A percentile compares a stretch with the other conserved stretches of the same genome.
Evolutionary conservation across 2,329 filamentous ascomycete species (phyloP).

Genomic region (Diplodia seriata): DNA sequence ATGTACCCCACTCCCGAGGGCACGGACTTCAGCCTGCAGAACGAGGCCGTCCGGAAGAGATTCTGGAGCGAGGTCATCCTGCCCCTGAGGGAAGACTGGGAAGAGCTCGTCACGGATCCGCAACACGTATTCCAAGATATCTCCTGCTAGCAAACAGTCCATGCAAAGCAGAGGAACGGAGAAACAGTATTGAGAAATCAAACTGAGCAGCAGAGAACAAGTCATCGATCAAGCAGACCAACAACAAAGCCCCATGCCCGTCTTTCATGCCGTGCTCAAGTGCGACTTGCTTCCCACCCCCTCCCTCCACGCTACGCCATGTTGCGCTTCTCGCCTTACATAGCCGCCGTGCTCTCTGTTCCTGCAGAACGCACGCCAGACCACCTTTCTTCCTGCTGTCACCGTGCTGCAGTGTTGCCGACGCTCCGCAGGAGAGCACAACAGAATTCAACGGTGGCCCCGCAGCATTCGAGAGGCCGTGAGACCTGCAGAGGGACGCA

Average conservation of each 20-base stretch:
- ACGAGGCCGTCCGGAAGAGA: conserved; percentile 30
- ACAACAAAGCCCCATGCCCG: too few relatives aligned
- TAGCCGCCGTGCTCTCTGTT: conserved; percentile 3
- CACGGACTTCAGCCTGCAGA: conserved; percentile 13
- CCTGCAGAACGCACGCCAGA: conserved; percentile 2
- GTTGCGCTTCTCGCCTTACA: background rate
- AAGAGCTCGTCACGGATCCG: conserved; percentile 11
- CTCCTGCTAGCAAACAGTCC: background rate
- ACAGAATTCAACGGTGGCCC: conserved; percentile 7
- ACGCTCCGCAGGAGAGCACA: background rate
- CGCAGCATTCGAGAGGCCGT: background rate
- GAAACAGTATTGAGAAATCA: too few relatives aligned
- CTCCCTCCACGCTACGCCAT: background rate
- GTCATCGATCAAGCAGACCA: too few relatives aligned
- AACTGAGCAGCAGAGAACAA: background rate
- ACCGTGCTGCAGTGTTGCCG: background rate
- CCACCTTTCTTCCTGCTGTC: background rate
- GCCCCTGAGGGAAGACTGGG: conserved; percentile 33
- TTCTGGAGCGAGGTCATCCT: conserved; percentile 31
- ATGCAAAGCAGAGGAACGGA: background rate
- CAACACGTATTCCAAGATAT: background rate
- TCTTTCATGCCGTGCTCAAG: background rate
- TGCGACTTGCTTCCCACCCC: background rate
- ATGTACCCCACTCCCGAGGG: conserved; percentile 23
- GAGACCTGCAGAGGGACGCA: background rate